Percentiles rank a stretch among this genome's conserved stretches.
Conservation (phyloP, 768 basidiomycete species). For the Mrakia frigida region DNA sequence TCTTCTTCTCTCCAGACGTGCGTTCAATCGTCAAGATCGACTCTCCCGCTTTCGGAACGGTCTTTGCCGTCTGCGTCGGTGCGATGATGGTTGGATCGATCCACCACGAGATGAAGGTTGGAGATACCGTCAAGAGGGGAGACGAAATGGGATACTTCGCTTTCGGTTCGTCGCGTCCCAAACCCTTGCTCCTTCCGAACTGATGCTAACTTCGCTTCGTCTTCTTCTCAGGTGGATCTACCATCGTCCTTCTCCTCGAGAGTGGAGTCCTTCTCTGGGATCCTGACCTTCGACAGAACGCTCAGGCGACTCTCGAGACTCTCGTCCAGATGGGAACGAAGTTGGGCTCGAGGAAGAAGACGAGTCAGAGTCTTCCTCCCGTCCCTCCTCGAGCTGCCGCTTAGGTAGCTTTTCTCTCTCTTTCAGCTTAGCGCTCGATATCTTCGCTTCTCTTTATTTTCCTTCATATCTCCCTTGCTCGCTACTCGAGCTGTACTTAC, state of each 20-base stretch:
- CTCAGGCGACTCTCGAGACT: slow-evolving; percentile 74
- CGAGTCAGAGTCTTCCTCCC: not conserved
- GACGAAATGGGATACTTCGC: slow-evolving; percentile 93
- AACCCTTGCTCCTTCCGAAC: not conserved
- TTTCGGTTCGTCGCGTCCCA: slow-evolving; percentile 59
- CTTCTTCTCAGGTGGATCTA: slow-evolving; percentile 65
- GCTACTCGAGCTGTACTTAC: not conserved
- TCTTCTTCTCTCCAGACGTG: slow-evolving; percentile 33
- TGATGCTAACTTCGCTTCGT: not conserved
- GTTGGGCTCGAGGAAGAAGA: slow-evolving; percentile 5
- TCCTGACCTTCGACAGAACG: slow-evolving; percentile 54
- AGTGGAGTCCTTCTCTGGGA: slow-evolving; percentile 83
- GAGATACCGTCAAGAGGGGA: slow-evolving; percentile 70
- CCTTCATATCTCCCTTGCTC: not conserved
- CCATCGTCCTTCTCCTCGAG: slow-evolving; percentile 85
- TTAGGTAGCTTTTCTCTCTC: too few species aligned
- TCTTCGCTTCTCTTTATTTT: not conserved
- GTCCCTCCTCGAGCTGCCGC: not conserved
- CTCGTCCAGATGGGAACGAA: slow-evolving; percentile 80
- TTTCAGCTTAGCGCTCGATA: not conserved
- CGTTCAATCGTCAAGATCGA: slow-evolving; percentile 90
- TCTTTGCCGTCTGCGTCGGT: slow-evolving; percentile 66
- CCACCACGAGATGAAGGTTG: slow-evolving; percentile 76
- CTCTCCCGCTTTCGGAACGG: slow-evolving; percentile 78
- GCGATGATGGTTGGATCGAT: slow-evolving; percentile 71